Conservation (phyloP, 352 stramenopile species). For the Globisporangium cystogenes region DNA sequence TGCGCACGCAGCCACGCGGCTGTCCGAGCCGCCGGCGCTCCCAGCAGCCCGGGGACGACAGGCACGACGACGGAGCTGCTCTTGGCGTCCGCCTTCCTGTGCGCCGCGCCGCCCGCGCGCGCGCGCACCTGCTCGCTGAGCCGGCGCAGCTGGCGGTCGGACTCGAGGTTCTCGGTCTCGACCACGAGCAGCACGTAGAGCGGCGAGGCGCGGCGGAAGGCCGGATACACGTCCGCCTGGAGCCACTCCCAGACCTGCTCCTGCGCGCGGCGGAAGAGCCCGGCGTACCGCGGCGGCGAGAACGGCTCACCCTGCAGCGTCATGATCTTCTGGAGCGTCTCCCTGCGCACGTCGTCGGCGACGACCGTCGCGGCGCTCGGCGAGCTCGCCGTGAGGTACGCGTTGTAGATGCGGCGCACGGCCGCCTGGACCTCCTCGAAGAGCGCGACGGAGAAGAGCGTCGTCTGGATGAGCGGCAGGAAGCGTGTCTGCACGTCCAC, state of each 20-base stretch:
- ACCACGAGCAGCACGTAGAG: conserved; percentile 66
- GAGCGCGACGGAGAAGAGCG: conserved; percentile 53
- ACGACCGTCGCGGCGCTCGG: conserved; percentile 26
- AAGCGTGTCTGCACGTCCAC: conserved; percentile 71
- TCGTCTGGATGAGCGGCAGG: conserved; percentile 57
- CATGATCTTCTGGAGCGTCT: conserved; percentile 62
- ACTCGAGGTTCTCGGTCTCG: conserved; percentile 65
- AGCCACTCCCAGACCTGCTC: conserved; percentile 73
- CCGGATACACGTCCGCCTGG: conserved; percentile 47
- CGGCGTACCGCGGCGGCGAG: conserved; percentile 59
- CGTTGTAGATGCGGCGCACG: conserved; percentile 61
- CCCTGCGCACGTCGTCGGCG: conserved; percentile 44
- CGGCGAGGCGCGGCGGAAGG: conserved; percentile 41
- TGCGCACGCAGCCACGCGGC: conserved; percentile 1
- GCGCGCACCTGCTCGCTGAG: conserved; percentile 60
- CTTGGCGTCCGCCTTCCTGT: conserved; percentile 16
- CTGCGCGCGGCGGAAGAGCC: conserved; percentile 63
- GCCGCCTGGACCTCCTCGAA: conserved; percentile 70
- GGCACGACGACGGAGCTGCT: conserved; percentile 27
- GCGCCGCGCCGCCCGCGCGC: neutral
- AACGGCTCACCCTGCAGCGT: conserved; percentile 70
- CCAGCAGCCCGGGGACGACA: neutral
- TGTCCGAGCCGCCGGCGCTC: neutral
- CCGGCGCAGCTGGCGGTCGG: conserved; percentile 48
- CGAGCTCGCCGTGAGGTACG: conserved; percentile 42